Base-by-base conservation (phyloP, 1,139 yeast species). In the Wickerhamomyces sp. region DNA sequence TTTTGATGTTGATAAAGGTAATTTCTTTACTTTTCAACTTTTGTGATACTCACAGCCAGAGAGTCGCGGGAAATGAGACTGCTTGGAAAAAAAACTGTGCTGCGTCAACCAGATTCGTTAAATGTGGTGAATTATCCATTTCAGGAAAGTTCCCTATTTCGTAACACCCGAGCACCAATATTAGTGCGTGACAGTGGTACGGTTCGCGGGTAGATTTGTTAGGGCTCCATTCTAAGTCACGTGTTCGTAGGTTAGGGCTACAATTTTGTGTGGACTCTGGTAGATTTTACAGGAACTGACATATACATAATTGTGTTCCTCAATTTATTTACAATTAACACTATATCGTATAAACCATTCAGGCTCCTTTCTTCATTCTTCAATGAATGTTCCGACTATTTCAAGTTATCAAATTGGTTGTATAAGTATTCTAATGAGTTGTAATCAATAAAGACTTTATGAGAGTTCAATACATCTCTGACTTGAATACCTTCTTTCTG, bases 401-500 rank as follows among this genome's bases (percentile, higher is more conserved):
- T 10, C 15, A 31, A 11, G 23, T 36, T 41, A 39, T 42, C 52
- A 42, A 45, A 48, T 32, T 27, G 35, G 45, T 50, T 47, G 27
- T 51, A 51, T 32, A 57, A 37, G 56, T 65, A 84, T 61, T 81
- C 78, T 59, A 91, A 76, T 3, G 96, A 94, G 27, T 73, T 72
- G 56, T 78, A 71, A 65, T 90, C 97, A 52, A 90, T 78, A 57
- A 80, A 79, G 49, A 91, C 71, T 51, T 88, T 77, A 59, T 85
- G 79, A 30, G 97, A 94, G 67, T 81, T 85, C 54, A 91, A 77
- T 46, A 91, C 62, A 61, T 90, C 96, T 66, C 93, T 80, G 35
- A 91, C 94, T 62, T 86, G 88, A 36, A 89, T 79, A 27, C 84
- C 86, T 57, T 89, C 95, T 63, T 85, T 83, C 52, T 81, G 76